Evolutionary conservation across 768 basidiomycete species (phyloP), one percentile per base, ranked within the genome.

Genomic region (Tulasnella sp.): DNA sequence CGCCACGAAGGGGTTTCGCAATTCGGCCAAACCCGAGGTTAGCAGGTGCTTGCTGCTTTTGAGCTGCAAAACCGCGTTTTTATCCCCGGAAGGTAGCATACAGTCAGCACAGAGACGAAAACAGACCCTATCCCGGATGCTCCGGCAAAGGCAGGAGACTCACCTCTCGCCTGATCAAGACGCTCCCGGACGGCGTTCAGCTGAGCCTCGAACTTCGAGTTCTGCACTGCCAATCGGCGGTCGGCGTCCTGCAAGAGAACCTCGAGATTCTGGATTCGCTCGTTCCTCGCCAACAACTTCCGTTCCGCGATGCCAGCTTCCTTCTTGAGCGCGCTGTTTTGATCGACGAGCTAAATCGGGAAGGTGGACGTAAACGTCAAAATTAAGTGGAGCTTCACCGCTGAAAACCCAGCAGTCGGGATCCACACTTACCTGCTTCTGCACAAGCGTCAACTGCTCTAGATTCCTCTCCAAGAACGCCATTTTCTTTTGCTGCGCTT

Each of bases 401-500:
- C 34, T 40, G 22, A 34, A 35, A 14, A 65, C 63, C 35, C 64
- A 34, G 34, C 39, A 22, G 26, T 34, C 6, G n/a, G 35, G 64
- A 37, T 34, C 64, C 34, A 17, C 64, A 9, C 84, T 67, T 75
- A 90, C 95, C 89, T 98, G 95, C 81, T 98, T 97, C 86, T 98
- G 97, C 26, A 98, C 95, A 68, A 93, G 81, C 34, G 95, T 96
- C 75, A 98, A 82, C 78, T 96, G 94, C 78, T 98, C 95, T 68
- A 99, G 83, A 78, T 98, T 99, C 68, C 96, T 90, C 79, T 98
- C 95, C 70, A 99, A 81, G 86, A 98, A 97, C 14, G 94, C 92
- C 91, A 98, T 95, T 86, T 98, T 98, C 87, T 96, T 95, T 82
- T 96, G 94, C 77, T 99, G 97, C 7, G 96, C 94, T 80, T 96